Conservation (phyloP, 345 rosid genomes). For the Gossypium longicalyx region DNA sequence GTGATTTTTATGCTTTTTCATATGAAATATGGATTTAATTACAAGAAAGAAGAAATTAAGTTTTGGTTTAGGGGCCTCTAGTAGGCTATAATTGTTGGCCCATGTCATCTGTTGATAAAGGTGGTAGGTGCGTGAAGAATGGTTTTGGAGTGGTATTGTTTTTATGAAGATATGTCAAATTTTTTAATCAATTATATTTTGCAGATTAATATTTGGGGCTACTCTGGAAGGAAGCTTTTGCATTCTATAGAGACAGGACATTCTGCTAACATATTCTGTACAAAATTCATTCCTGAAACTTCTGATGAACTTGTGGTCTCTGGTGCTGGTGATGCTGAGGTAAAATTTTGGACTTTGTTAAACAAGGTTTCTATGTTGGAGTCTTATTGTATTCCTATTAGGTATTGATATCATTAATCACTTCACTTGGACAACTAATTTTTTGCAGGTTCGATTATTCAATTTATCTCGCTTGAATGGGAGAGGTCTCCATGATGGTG, state of each 20-base stretch:
- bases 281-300: constrained; percentile 95
- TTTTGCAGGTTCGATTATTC: constrained; percentile 72
- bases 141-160: neutral
- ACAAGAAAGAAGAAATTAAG: neutral
- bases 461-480: constrained; percentile 58
- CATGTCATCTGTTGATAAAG: constrained; percentile 1
- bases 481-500: constrained; percentile 52
- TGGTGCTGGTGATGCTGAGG: constrained; percentile 98
- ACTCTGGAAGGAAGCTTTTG: constrained; percentile 62
- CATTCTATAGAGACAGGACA: constrained; percentile 90
- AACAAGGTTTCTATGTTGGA: constrained; percentile 10
- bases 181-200: neutral
- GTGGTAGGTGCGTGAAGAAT: neutral
- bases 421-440: constrained; percentile 10
- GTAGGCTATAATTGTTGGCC: neutral
- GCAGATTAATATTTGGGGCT: constrained; percentile 86
- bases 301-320: constrained; percentile 88
- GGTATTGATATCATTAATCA: constrained; percentile 14
- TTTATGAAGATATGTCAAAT: neutral
- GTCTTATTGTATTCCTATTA: neutral
- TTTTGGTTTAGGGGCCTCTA: neutral
- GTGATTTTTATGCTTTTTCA: neutral
- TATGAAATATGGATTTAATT: neutral
- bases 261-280: constrained; percentile 80
- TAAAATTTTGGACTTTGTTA: constrained; percentile 23